These are phyloP conservation scores for Microdochium bolleyi DNA, from an alignment of 2,329 filamentous ascomycete genomes.

Conservation along the genomic window DNA sequence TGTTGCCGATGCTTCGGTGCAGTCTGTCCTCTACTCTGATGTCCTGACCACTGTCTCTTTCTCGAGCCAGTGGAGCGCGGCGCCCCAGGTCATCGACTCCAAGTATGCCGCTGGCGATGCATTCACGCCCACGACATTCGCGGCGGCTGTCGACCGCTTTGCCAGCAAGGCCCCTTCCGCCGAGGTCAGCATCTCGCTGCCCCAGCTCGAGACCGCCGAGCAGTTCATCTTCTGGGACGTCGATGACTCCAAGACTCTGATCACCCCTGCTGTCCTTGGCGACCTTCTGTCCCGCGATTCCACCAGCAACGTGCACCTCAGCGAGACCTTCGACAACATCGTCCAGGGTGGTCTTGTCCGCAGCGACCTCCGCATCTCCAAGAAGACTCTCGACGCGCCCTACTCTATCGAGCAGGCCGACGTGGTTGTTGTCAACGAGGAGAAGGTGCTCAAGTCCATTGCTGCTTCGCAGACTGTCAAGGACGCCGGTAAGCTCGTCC, in stretches of 20 bases:
- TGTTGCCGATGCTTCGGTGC: conserved; percentile 66
- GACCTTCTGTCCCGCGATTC: conserved; percentile 63
- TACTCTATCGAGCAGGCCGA: conserved; percentile 77
- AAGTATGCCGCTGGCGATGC: conserved; percentile 73
- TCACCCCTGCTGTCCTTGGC: conserved; percentile 54
- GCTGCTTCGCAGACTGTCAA: conserved; percentile 66
- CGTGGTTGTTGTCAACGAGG: conserved; percentile 68
- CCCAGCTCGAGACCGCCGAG: conserved; percentile 49
- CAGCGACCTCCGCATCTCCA: conserved; percentile 77
- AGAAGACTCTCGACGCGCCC: conserved; percentile 75
- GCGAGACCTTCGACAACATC: conserved; percentile 57
- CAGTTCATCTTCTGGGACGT: conserved; percentile 94
- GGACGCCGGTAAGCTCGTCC: conserved; percentile 61
- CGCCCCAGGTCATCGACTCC: conserved; percentile 66
- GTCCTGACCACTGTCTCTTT: conserved; percentile 81
- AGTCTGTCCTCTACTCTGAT: conserved; percentile 87
- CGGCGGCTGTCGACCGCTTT: conserved; percentile 40
- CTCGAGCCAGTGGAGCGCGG: conserved; percentile 54
- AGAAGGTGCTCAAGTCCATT: conserved; percentile 72
- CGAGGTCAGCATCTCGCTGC: conserved; percentile 28
- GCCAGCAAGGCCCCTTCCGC: conserved; percentile 43
- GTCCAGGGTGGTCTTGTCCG: conserved; percentile 71
- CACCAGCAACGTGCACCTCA: conserved; percentile 53
- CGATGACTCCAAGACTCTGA: conserved; percentile 62
- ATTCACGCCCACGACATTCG: conserved; percentile 47